Evolutionary conservation across 2,329 filamentous ascomycete species (phyloP).

Genomic region (Simplicillium aogashimaense): DNA sequence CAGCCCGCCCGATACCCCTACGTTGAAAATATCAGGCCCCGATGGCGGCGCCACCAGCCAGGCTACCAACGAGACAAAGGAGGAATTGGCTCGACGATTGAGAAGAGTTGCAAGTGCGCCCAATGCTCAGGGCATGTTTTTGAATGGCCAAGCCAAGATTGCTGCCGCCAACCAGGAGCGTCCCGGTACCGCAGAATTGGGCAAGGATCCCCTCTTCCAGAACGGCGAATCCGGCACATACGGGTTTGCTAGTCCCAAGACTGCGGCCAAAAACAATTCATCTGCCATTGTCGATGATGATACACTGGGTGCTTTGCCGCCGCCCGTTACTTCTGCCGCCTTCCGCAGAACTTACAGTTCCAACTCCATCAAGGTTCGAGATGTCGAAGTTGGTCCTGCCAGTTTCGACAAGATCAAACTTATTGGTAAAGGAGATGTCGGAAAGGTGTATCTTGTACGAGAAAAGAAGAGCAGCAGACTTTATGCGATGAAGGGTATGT

Average conservation of each 20-base stretch:
- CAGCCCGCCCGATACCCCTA: slow-evolving; percentile 83
- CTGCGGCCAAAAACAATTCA: slow-evolving; percentile 19
- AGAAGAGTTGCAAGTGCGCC: slow-evolving; percentile 91
- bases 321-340: slow-evolving; percentile 57
- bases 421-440: slow-evolving; percentile 97
- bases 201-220: slow-evolving; percentile 63
- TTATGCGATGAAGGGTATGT: slow-evolving; percentile 95
- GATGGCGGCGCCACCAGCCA: slow-evolving; percentile 55
- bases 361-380: slow-evolving; percentile 96
- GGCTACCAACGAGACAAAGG: slow-evolving; percentile 71
- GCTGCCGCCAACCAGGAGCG: slow-evolving; percentile 47
- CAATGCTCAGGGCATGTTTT: slow-evolving; percentile 89
- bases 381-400: slow-evolving; percentile 88
- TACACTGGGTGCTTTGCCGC: slow-evolving; percentile 51
- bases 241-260: slow-evolving; percentile 22
- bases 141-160: slow-evolving; percentile 24
- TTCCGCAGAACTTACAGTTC: slow-evolving; percentile 97
- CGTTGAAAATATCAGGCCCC: slow-evolving; percentile 61
- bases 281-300: slow-evolving; percentile 36
- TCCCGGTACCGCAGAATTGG: slow-evolving; percentile 76
- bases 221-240: slow-evolving; percentile 34
- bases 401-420: slow-evolving; percentile 99
- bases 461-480: slow-evolving; percentile 95
- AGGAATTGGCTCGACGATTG: slow-evolving; percentile 87
- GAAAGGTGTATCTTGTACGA: slow-evolving; percentile 93